Evolutionary conservation across 2,329 filamentous ascomycete species (phyloP).

Genomic region (Hypomyces perniciosus): DNA sequence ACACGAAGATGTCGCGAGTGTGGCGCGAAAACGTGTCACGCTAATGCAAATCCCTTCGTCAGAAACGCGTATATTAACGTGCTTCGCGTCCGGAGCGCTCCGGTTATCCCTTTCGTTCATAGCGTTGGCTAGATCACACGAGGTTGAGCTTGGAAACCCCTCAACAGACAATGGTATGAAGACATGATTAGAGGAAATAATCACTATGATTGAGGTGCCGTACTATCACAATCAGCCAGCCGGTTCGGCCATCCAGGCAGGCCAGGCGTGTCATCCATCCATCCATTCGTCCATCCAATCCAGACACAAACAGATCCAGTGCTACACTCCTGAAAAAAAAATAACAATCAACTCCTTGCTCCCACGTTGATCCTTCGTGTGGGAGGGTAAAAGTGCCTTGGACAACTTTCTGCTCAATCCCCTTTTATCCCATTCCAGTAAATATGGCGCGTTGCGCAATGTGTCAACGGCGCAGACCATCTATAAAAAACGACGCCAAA

Average conservation of each 20-base stretch:
- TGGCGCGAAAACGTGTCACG: background rate
- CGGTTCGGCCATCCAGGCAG: background rate
- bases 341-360: conserved; percentile 7
- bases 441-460: background rate
- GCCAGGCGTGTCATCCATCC: conserved; percentile 8
- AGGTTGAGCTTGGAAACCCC: background rate
- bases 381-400: conserved; percentile 2
- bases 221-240: conserved; percentile 7
- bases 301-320: conserved; percentile 4
- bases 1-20: background rate
- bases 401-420: background rate
- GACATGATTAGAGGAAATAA: background rate
- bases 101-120: background rate
- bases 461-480: conserved; percentile 1
- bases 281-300: conserved; percentile 6
- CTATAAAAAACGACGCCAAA: conserved; percentile 4
- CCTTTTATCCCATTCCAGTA: conserved; percentile 1
- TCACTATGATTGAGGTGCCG: conserved; percentile 10
- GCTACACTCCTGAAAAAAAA: conserved; percentile 9
- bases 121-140: background rate
- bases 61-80: background rate
- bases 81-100: background rate
- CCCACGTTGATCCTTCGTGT: conserved; percentile 1
- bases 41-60: background rate
- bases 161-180: background rate